Evolutionary conservation across 257 asterid species (phyloP), one percentile per base, ranked within the genome.

Genomic region (Anisodus acutangulus): DNA sequence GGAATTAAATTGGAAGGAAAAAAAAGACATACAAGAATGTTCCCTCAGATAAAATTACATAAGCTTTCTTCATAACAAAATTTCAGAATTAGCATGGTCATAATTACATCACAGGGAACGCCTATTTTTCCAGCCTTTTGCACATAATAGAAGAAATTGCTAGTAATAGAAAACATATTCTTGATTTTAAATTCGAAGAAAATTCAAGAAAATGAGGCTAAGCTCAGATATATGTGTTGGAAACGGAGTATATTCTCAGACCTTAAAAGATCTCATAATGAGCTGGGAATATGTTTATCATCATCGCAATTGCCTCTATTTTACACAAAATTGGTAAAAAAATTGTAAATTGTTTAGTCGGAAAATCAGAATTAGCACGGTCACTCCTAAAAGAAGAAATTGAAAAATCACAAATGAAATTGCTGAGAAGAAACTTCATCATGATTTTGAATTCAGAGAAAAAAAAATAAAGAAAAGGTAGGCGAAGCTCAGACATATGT

Each of bases 241-340:
- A 88, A 59, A 81, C 15, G 57, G 10, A 83, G 45, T 88, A 47
- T 39, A 76, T 80, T 89, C 93, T 88, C 79, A 8, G 89, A 80
- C 88, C 87, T 82, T 82, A 80, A 64, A 39, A 90, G 87, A 85
- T 81, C 94, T 91, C 94, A 87, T 89, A 88, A 89, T 89, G 93
- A 91, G 93, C 94, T 90, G 91, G 93, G 93, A 88, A 86, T 84
- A 88, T 83, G 80, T 12, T 31, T 63, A 57, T 90, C 93, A 86
- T 91, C 94, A 90, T 66, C 3, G 90, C 92, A 37, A 86, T 83
- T 17, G 16, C 13, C 62, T 2, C 8, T 12, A 49, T 26, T 22
- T 12, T 6, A 74, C 0, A 49, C 19, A 74, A 22, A 0, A 4
- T 6, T 12, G 15, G 6, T 41, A 4, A 41, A 41, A 72, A 47